Conservation (phyloP, 1,284 basidiomycete species). For the Athelia sp. region DNA sequence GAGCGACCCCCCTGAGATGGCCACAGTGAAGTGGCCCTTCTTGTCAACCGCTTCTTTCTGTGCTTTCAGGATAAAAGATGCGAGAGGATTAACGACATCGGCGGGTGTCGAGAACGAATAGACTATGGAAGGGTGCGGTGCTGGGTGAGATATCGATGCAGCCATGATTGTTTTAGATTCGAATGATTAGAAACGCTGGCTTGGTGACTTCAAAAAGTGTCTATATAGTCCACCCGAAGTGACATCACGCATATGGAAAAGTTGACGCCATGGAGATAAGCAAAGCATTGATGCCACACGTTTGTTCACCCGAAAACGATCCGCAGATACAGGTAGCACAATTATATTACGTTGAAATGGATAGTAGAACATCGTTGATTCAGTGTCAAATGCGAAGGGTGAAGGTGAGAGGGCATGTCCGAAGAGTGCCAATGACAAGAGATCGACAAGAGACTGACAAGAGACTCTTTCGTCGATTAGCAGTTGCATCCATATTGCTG, state of each 20-base stretch:
- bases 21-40: constrained; percentile 87
- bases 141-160: constrained; percentile 36
- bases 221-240: background rate
- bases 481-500: constrained; percentile 94
- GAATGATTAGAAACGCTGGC: background rate
- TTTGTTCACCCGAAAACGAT: too few relatives aligned
- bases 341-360: too few relatives aligned
- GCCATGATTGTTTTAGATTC: constrained; percentile 16
- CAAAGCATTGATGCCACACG: background rate
- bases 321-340: too few relatives aligned
- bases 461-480: constrained; percentile 45
- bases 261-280: background rate
- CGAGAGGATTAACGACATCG: constrained; percentile 61
- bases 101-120: constrained; percentile 64
- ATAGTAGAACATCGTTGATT: too few relatives aligned
- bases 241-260: background rate
- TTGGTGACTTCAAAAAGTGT: too few relatives aligned
- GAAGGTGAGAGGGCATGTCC: too few relatives aligned
- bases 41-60: constrained; percentile 89
- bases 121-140: constrained; percentile 68
- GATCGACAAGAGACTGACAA: too few relatives aligned
- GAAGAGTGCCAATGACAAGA: background rate
- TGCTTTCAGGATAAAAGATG: constrained; percentile 80
- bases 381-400: too few relatives aligned
- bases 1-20: constrained; percentile 90